Conservation (phyloP, 108 stramenopile genomes). For the Epithemia pelagica region DNA sequence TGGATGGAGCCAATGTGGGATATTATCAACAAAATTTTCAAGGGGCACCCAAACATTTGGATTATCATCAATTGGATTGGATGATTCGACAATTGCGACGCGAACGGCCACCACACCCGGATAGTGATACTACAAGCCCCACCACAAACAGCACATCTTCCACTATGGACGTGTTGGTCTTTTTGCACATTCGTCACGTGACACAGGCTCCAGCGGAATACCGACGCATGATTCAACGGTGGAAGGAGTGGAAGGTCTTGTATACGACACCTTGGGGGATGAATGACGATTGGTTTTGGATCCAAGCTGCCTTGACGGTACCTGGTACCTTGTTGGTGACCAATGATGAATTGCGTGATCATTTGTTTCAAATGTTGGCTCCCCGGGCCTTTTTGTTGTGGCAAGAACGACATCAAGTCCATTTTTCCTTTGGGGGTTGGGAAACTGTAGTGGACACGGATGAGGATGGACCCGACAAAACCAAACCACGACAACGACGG, state of each 20-base stretch:
- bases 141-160: neutral
- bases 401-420: slow-evolving; percentile 93
- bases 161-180: slow-evolving; percentile 37
- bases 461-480: neutral
- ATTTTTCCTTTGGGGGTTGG: slow-evolving; percentile 61
- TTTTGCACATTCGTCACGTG: slow-evolving; percentile 84
- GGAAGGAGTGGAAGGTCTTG: slow-evolving; percentile 46
- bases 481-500: neutral
- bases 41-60: slow-evolving; percentile 77
- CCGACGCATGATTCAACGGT: slow-evolving; percentile 30
- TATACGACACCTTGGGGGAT: slow-evolving; percentile 65
- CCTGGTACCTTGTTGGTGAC: slow-evolving; percentile 74
- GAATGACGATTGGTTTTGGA: slow-evolving; percentile 99
- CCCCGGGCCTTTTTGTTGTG: slow-evolving; percentile 86
- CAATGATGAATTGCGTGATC: slow-evolving; percentile 99
- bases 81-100: slow-evolving; percentile 58
- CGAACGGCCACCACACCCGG: neutral
- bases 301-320: slow-evolving; percentile 79
- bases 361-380: slow-evolving; percentile 94
- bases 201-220: slow-evolving; percentile 47
- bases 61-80: slow-evolving; percentile 90
- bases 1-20: slow-evolving; percentile 98
- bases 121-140: neutral
- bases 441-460: neutral
- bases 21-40: slow-evolving; percentile 88